Evolutionary conservation across 129 eudicot species (phyloP), one percentile per base, ranked within the genome.

Genomic region (Ambrosia artemisiifolia): DNA sequence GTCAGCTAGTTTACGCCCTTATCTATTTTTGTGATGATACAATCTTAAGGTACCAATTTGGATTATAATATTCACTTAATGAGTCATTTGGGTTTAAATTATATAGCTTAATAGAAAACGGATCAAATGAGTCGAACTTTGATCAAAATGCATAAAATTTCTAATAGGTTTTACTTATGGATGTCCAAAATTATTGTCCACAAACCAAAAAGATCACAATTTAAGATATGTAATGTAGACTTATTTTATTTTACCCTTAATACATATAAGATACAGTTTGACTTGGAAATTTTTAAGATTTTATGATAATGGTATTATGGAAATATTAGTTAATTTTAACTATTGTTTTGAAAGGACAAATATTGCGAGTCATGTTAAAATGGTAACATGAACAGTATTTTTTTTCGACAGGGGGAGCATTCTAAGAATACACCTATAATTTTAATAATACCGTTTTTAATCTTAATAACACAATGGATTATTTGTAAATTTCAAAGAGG

Each of bases 1-100:
- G 96, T 75, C 88, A 92, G 62, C 97, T 94, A 72, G 96, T 86
- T 71, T 81, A 81, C 84, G 87, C 93, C 17, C 89, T 94, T 69
- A 83, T 90, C 35, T 78, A 86, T 81, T 88, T 81, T 67, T 94
- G 93, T 75, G 88, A 86, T 75, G 97, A 94, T 75, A 85, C 80
- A 64, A 83, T 88, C 79, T 82, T 94, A 65, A 88, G 97, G 99
- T 90, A 78, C 28, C 67, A 62, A 62, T 62, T 62, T 36, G 12
- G 11, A 20, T n/a, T 20, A 63, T 34, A 33, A 34, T 17, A 6
- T 34, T 34, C 7, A 35, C 17, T 17, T 35, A 63, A 36, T 36
- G 47, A 13, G 48, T 63, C 68, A 35, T 7, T 35, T 63, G 14
- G 47, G 19, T 61, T 32, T 8, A n/a, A 61, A 3, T 6, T 34